These are phyloP conservation scores for Onygena corvina DNA, from an alignment of 2,329 filamentous ascomycete genomes.

Conservation along the genomic window DNA sequence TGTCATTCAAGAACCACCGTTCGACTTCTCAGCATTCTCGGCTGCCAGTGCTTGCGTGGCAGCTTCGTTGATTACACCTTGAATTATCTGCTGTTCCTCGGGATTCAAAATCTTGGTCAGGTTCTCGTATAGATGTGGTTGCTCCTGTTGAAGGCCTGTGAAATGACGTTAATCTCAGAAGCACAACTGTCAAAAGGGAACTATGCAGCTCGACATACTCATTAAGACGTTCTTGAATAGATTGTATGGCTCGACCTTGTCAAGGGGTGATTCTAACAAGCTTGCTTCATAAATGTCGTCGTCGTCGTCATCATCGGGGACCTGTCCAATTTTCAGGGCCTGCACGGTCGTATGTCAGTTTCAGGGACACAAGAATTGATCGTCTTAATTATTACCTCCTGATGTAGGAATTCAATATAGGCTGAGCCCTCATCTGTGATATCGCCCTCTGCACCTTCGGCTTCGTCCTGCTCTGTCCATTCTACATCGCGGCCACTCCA, in stretches of 20 bases:
- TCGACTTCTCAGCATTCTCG: slow-evolving; percentile 25
- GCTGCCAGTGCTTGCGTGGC: slow-evolving; percentile 41
- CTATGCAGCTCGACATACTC: slow-evolving; percentile 47
- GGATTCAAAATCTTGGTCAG: slow-evolving; percentile 66
- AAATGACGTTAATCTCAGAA: slow-evolving; percentile 17
- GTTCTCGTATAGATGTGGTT: slow-evolving; percentile 74
- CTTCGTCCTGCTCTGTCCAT: slow-evolving; percentile 52
- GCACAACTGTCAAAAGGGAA: not conserved
- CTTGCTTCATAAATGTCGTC: slow-evolving; percentile 88
- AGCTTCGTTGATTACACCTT: slow-evolving; percentile 63
- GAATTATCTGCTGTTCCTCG: slow-evolving; percentile 71
- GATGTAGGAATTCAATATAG: slow-evolving; percentile 90
- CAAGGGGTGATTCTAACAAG: slow-evolving; percentile 82
- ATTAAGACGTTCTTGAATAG: slow-evolving; percentile 73
- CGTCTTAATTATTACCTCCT: slow-evolving; percentile 49
- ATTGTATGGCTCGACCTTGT: slow-evolving; percentile 88
- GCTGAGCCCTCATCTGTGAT: slow-evolving; percentile 82
- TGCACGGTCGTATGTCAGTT: slow-evolving; percentile 25
- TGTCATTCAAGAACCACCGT: slow-evolving; percentile 14
- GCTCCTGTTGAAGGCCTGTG: slow-evolving; percentile 73
- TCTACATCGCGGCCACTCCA: slow-evolving; percentile 66
- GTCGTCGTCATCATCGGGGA: slow-evolving; percentile 63
- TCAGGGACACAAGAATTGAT: not conserved
- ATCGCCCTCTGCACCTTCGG: slow-evolving; percentile 51
- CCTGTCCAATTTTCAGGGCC: slow-evolving; percentile 71